phyloP scores from a whole-genome alignment of 257 asterid genomes.

The Solanum virginianum region DNA sequence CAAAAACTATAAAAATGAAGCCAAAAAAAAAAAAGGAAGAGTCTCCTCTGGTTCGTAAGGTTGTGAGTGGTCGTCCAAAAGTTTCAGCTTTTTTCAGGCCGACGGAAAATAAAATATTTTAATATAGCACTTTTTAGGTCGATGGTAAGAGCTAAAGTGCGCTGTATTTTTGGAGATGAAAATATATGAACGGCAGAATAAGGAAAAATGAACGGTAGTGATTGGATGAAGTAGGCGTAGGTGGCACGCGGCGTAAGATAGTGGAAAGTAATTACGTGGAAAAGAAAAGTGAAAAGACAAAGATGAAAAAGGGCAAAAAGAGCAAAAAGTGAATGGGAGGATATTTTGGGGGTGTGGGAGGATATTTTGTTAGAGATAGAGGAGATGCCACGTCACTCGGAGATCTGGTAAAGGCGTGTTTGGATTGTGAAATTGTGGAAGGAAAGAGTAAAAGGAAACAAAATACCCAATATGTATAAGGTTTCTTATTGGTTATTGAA shows the following conservation, averaged over 20 bases:
- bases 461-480: not conserved
- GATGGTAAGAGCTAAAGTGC: conserved; percentile 19
- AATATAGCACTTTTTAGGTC: conserved; percentile 17
- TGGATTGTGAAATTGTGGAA: not conserved
- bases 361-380: conserved; percentile 22
- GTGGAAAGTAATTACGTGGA: conserved; percentile 18
- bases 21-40: not conserved
- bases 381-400: conserved; percentile 34
- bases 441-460: not conserved
- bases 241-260: conserved; percentile 1
- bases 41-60: not conserved
- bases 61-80: not conserved
- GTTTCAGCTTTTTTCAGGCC: not conserved
- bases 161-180: not conserved
- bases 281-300: not conserved
- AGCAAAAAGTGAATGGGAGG: not conserved
- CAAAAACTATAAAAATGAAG: not conserved
- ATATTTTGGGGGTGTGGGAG: conserved; percentile 3
- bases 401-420: not conserved
- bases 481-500: not conserved
- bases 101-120: conserved; percentile 9
- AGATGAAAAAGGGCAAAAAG: not conserved
- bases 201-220: not conserved
- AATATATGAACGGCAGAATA: not conserved
- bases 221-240: conserved; percentile 1